phyloP scores from a whole-genome alignment of 345 rosid genomes.

The Trapa bicornis region DNA sequence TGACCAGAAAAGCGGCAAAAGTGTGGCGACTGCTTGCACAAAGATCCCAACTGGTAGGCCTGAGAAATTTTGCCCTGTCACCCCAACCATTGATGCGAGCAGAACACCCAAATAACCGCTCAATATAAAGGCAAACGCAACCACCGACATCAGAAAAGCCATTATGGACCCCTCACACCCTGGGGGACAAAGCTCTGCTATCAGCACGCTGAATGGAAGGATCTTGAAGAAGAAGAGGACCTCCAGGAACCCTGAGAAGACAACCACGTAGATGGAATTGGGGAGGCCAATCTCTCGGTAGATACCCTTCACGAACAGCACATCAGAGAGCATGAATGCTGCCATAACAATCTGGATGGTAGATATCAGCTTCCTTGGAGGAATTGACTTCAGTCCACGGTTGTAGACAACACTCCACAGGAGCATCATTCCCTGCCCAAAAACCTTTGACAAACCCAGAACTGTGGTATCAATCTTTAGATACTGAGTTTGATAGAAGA shows the following conservation, averaged over 20 bases:
- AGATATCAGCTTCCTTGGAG: constrained; percentile 50
- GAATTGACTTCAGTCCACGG: constrained; percentile 36
- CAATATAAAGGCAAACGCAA: constrained; percentile 56
- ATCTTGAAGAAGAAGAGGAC: constrained; percentile 59
- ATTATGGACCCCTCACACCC: constrained; percentile 87
- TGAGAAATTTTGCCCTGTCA: constrained; percentile 54
- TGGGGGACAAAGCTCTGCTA: constrained; percentile 56
- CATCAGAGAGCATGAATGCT: constrained; percentile 55
- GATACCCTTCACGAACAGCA: constrained; percentile 51
- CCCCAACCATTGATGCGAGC: constrained; percentile 48
- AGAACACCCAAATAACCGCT: constrained; percentile 73
- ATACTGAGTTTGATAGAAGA: constrained; percentile 74
- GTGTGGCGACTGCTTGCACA: constrained; percentile 53
- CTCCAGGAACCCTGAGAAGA: constrained; percentile 62
- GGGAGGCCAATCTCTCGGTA: constrained; percentile 52
- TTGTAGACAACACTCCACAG: constrained; percentile 70
- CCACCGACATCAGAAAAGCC: constrained; percentile 68
- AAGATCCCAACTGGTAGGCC: constrained; percentile 46
- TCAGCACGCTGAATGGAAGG: constrained; percentile 64
- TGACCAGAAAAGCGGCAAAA: constrained; percentile 42
- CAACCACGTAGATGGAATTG: constrained; percentile 41
- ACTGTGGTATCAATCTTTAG: constrained; percentile 46
- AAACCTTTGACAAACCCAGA: constrained; percentile 69
- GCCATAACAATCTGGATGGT: constrained; percentile 57
- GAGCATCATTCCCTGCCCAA: constrained; percentile 79